Conservation (phyloP, 768 basidiomycete genomes). For the Serendipita vermifera region DNA sequence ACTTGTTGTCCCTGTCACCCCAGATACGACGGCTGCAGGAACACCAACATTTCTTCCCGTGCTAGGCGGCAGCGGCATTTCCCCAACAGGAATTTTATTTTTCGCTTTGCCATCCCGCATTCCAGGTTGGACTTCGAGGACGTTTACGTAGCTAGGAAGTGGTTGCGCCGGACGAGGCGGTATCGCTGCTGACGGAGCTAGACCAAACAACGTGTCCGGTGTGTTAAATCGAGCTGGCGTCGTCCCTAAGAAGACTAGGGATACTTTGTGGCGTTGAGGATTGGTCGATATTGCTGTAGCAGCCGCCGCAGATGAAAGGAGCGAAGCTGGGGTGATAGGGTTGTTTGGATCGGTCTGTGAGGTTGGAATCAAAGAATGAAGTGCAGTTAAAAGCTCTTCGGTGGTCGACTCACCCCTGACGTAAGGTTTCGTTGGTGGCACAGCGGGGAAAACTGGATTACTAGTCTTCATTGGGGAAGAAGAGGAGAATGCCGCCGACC, state of each 20-base stretch:
- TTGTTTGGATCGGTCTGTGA: not conserved
- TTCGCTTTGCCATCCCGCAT: not conserved
- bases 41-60: not conserved
- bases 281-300: constrained; percentile 2
- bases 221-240: constrained; percentile 5
- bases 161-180: not conserved
- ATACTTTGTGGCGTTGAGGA: constrained; percentile 6
- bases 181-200: not conserved
- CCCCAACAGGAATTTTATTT: not conserved
- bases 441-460: not conserved
- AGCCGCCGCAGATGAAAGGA: too few species aligned
- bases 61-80: not conserved
- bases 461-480: not conserved
- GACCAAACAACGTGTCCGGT: constrained; percentile 2
- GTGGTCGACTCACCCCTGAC: not conserved
- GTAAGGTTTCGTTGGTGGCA: not conserved
- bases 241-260: not conserved
- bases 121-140: not conserved
- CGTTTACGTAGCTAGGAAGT: constrained; percentile 1
- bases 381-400: not conserved
- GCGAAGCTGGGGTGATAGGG: not conserved
- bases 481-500: too few species aligned
- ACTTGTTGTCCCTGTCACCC: not conserved
- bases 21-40: not conserved
- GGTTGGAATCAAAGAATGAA: not conserved